phyloP scores from a whole-genome alignment of 1,139 yeast genomes.

The Yamadazyma membranifaciens region DNA sequence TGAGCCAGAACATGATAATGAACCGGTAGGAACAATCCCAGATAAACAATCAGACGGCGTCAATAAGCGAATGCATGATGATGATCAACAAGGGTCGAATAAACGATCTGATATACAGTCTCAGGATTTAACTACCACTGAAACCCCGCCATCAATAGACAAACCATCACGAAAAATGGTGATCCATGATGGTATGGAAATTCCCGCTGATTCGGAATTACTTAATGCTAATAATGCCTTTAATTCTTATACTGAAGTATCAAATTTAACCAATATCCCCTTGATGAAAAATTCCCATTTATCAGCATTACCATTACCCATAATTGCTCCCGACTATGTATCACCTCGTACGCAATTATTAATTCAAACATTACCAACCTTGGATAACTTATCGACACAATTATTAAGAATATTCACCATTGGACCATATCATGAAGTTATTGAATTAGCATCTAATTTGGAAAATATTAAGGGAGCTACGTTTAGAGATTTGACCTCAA shows the following conservation, averaged over 20 bases:
- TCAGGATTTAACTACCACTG: neutral
- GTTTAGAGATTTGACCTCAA: constrained; percentile 65
- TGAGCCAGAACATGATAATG: neutral
- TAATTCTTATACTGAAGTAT: constrained; percentile 43
- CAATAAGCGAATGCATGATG: neutral
- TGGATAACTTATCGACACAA: constrained; percentile 76
- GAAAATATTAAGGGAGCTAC: constrained; percentile 75
- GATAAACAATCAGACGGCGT: neutral
- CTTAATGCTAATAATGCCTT: constrained; percentile 42
- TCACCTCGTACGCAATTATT: constrained; percentile 63
- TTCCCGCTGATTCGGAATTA: constrained; percentile 45
- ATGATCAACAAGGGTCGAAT: neutral
- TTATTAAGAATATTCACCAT: constrained; percentile 64
- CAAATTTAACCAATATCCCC: constrained; percentile 38
- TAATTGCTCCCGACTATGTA: constrained; percentile 54
- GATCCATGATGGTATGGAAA: constrained; percentile 23
- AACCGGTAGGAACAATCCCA: neutral
- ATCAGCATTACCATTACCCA: constrained; percentile 56
- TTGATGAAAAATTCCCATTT: constrained; percentile 51
- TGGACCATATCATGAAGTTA: constrained; percentile 71
- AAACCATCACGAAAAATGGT: constrained; percentile 9
- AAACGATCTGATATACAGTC: neutral
- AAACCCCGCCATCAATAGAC: neutral
- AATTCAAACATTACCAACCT: constrained; percentile 64
- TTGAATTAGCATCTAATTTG: constrained; percentile 69